A percentile compares a stretch with the other conserved stretches of the same genome.
Conservation (phyloP, 1,139 yeast species). For the Yamadazyma trypodendri region DNA sequence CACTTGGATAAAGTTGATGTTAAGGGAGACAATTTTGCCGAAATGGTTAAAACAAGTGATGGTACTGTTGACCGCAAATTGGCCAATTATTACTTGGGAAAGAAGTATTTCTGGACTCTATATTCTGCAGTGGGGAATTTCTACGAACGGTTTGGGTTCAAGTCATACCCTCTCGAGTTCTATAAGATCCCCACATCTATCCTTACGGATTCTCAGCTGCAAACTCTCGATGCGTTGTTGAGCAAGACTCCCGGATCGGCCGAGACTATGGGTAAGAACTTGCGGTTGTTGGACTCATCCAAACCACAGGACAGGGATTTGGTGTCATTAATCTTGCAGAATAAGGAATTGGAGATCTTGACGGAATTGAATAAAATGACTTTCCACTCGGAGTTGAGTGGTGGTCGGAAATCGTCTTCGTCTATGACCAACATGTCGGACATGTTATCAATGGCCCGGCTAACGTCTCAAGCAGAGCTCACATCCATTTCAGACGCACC, state of each 20-base stretch:
- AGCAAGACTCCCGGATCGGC: constrained; percentile 8
- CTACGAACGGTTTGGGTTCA: constrained; percentile 41
- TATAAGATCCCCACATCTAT: constrained; percentile 31
- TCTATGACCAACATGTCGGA: constrained; percentile 34
- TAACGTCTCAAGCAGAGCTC: constrained; percentile 25
- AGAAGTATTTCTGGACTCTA: constrained; percentile 39
- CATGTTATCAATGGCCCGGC: constrained; percentile 24
- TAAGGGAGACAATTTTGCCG: constrained; percentile 28
- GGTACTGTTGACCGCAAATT: constrained; percentile 31
- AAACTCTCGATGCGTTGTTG: constrained; percentile 23
- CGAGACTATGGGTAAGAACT: constrained; percentile 25
- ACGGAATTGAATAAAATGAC: constrained; percentile 38
- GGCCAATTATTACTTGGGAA: constrained; percentile 37
- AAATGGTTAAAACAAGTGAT: constrained; percentile 28
- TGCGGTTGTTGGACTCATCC: constrained; percentile 27
- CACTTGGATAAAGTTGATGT: constrained; percentile 23
- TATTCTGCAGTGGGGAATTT: constrained; percentile 36
- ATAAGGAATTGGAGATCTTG: constrained; percentile 36
- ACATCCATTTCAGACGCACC: constrained; percentile 20
- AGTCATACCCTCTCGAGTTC: constrained; percentile 35
- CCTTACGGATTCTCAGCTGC: constrained; percentile 20
- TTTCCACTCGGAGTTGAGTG: constrained; percentile 35
- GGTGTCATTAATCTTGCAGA: constrained; percentile 32
- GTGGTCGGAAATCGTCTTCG: constrained; percentile 34
- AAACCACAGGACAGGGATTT: constrained; percentile 30